Percentiles rank a stretch among this genome's conserved stretches.
phyloP scores from a whole-genome alignment of 2,329 filamentous ascomycete genomes.

The Didymellaceae sp. region DNA sequence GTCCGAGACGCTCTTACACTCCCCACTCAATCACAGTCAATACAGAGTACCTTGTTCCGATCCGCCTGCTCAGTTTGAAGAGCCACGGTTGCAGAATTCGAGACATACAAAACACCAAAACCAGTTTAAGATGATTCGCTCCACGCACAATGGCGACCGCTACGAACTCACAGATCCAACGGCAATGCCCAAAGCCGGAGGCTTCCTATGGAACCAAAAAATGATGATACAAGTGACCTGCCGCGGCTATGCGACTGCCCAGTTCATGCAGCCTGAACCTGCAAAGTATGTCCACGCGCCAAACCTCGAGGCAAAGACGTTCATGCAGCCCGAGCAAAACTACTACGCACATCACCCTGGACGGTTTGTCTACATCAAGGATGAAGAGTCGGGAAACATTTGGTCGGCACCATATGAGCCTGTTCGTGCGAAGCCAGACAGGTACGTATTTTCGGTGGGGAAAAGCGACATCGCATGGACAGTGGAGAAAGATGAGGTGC shows the following conservation, averaged over 20 bases:
- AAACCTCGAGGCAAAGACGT: conserved; percentile 64
- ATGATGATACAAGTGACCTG: conserved; percentile 68
- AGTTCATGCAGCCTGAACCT: conserved; percentile 68
- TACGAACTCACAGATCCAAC: conserved; percentile 64
- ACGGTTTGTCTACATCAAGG: conserved; percentile 66
- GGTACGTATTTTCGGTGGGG: conserved; percentile 61
- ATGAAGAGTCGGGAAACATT: conserved; percentile 58
- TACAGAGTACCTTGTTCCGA: too few relatives aligned
- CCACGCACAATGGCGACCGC: conserved; percentile 58
- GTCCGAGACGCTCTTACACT: not conserved
- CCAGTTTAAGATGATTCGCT: conserved; percentile 41
- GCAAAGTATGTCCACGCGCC: conserved; percentile 66
- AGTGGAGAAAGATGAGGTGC: conserved; percentile 58
- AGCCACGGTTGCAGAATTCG: not conserved
- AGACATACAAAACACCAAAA: not conserved
- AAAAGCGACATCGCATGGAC: conserved; percentile 64
- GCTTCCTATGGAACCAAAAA: conserved; percentile 66
- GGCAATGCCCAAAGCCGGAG: conserved; percentile 62
- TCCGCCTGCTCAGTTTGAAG: too few relatives aligned
- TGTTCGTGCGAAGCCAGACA: conserved; percentile 56
- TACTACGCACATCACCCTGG: conserved; percentile 66
- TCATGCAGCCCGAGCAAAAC: conserved; percentile 67
- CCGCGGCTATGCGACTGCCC: conserved; percentile 64
- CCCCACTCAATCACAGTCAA: not conserved
- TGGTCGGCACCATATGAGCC: conserved; percentile 66